Percentiles rank a stretch among this genome's conserved stretches.
Conservation (phyloP, 2,329 filamentous ascomycete species). For the Fusarium chaquense region DNA sequence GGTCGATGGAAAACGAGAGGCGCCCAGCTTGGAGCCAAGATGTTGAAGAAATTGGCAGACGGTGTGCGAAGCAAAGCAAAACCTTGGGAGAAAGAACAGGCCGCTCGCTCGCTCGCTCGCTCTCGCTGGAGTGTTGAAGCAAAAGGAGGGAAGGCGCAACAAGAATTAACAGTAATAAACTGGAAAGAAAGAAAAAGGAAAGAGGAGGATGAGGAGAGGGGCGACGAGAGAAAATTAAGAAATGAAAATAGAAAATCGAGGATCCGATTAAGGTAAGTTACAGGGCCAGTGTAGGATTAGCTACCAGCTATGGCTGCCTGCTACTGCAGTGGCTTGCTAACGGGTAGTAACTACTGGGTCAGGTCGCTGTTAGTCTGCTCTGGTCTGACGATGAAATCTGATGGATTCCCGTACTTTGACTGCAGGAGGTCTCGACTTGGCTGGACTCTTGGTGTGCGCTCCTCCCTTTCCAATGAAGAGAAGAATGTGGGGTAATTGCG, state of each 20-base stretch:
- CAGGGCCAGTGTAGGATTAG: neutral
- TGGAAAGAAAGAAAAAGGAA: neutral
- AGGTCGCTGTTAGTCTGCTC: neutral
- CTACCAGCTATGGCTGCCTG: neutral
- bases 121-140: constrained; percentile 12
- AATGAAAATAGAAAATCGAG: constrained; percentile 10
- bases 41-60: constrained; percentile 26
- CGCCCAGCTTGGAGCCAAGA: constrained; percentile 1
- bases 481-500: constrained; percentile 39
- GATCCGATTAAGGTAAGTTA: neutral
- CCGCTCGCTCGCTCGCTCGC: constrained; percentile 21
- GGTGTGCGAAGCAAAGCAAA: constrained; percentile 6
- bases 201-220: neutral
- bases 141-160: constrained; percentile 17
- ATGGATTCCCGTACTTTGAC: neutral
- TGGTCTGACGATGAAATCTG: neutral
- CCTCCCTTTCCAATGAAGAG: constrained; percentile 23
- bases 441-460: constrained; percentile 5
- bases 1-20: neutral
- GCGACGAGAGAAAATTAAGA: constrained; percentile 3
- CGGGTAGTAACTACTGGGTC: neutral
- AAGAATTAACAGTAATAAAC: constrained; percentile 6
- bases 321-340: neutral
- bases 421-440: constrained; percentile 21
- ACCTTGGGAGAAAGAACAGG: neutral